Conservation (phyloP, 345 rosid genomes). For the Murraya paniculata region DNA sequence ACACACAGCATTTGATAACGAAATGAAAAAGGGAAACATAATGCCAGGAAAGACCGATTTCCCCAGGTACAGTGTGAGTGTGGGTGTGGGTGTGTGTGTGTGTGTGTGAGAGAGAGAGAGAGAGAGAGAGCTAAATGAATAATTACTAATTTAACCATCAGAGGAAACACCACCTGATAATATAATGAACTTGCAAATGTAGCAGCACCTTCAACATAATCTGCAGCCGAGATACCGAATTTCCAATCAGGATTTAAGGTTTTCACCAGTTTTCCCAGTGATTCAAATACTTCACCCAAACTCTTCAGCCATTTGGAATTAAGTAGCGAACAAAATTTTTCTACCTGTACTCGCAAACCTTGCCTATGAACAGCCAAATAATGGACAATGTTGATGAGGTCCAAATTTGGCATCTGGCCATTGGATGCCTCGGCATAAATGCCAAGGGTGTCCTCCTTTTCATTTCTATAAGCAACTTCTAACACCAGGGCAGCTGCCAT, state of each 20-base stretch:
- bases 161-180: slow-evolving; percentile 54
- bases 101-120: not conserved
- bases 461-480: slow-evolving; percentile 59
- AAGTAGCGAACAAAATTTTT: slow-evolving; percentile 61
- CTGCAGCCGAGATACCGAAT: slow-evolving; percentile 72
- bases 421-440: slow-evolving; percentile 94
- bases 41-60: not conserved
- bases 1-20: not conserved
- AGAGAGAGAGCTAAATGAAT: not conserved
- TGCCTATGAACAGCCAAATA: slow-evolving; percentile 88
- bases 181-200: slow-evolving; percentile 91
- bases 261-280: slow-evolving; percentile 55
- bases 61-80: not conserved
- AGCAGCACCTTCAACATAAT: slow-evolving; percentile 78
- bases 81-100: not conserved
- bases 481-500: slow-evolving; percentile 69
- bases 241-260: slow-evolving; percentile 66
- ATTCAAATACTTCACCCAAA: slow-evolving; percentile 62
- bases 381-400: slow-evolving; percentile 84
- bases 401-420: slow-evolving; percentile 98
- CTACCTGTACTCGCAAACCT: slow-evolving; percentile 72
- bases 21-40: not conserved
- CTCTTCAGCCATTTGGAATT: slow-evolving; percentile 50
- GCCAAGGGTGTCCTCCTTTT: slow-evolving; percentile 58
- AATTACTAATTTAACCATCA: not conserved